Percentiles rank a stretch among this genome's conserved stretches.
Evolutionary conservation across 1,139 yeast genomes (phyloP).

Genomic region (Kodamaea fungicola): DNA sequence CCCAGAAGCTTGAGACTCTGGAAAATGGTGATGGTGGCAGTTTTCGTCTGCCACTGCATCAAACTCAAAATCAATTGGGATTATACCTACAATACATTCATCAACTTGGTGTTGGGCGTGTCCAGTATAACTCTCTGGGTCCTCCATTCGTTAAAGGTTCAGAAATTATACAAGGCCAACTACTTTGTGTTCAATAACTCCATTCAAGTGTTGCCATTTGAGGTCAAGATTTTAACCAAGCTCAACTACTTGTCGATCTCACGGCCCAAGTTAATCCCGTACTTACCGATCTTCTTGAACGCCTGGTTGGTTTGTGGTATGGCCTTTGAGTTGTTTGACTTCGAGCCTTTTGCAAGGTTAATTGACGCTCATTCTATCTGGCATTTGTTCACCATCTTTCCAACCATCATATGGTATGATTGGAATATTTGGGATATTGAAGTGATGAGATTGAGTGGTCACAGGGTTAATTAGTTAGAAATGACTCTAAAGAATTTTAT

Average conservation of each 20-base stretch:
- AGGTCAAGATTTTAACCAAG: constrained; percentile 34
- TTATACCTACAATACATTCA: constrained; percentile 35
- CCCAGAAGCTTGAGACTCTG: constrained; percentile 8
- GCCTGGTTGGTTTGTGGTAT: constrained; percentile 33
- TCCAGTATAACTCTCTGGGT: constrained; percentile 34
- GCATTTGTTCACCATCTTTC: constrained; percentile 44
- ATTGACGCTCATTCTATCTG: constrained; percentile 45
- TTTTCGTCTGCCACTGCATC: constrained; percentile 28
- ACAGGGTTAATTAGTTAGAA: constrained; percentile 12
- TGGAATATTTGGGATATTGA: constrained; percentile 53
- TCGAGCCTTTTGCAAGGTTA: constrained; percentile 29
- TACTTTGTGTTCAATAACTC: constrained; percentile 32
- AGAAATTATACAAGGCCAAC: constrained; percentile 17
- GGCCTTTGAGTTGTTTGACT: constrained; percentile 38
- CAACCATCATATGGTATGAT: constrained; percentile 44
- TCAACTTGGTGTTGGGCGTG: constrained; percentile 34
- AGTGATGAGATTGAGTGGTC: constrained; percentile 19
- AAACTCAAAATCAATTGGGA: constrained; percentile 35
- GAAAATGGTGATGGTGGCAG: constrained; percentile 12
- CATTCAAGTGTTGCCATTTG: constrained; percentile 39
- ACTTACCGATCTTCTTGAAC: constrained; percentile 36
- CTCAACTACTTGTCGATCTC: constrained; percentile 27
- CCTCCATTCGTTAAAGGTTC: constrained; percentile 25
- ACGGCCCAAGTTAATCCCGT: constrained; percentile 29
- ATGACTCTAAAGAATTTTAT: neutral